Conservation (phyloP, 176 grass and related monocot genomes). For the Hordeum marinum region DNA sequence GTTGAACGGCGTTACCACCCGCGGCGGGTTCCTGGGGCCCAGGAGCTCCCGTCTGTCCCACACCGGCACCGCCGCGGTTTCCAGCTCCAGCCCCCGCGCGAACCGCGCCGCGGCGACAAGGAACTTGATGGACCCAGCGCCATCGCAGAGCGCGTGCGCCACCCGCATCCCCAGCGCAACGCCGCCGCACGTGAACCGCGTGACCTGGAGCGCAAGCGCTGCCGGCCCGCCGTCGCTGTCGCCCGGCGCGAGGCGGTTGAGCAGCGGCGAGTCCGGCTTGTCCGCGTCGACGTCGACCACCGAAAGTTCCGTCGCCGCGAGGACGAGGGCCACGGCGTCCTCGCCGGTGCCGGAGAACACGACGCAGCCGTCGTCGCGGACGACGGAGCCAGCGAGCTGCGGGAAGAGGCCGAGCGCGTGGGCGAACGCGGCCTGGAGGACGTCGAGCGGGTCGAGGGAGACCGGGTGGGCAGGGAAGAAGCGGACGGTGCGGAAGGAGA, state of each 20-base stretch:
- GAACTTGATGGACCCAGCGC: slow-evolving; percentile 61
- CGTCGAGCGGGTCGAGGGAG: slow-evolving; percentile 29
- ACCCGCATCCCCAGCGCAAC: slow-evolving; percentile 68
- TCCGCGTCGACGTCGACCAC: slow-evolving; percentile 29
- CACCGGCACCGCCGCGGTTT: neutral
- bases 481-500: slow-evolving; percentile 64
- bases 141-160: slow-evolving; percentile 74
- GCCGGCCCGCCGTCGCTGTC: neutral
- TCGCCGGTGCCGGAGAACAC: neutral
- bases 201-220: slow-evolving; percentile 54
- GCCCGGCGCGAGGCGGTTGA: slow-evolving; percentile 39
- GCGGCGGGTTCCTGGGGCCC: slow-evolving; percentile 36
- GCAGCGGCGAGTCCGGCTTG: slow-evolving; percentile 28
- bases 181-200: slow-evolving; percentile 52
- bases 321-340: slow-evolving; percentile 29
- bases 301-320: slow-evolving; percentile 1
- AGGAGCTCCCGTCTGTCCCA: slow-evolving; percentile 56
- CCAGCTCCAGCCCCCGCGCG: slow-evolving; percentile 1
- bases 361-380: slow-evolving; percentile 19
- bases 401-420: slow-evolving; percentile 46
- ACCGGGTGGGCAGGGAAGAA: slow-evolving; percentile 34
- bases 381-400: slow-evolving; percentile 35
- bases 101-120: slow-evolving; percentile 40
- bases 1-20: slow-evolving; percentile 30
- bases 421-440: slow-evolving; percentile 34